Evolutionary conservation across 768 basidiomycete species (phyloP).

Genomic region (Kwoniella newhampshirensis): DNA sequence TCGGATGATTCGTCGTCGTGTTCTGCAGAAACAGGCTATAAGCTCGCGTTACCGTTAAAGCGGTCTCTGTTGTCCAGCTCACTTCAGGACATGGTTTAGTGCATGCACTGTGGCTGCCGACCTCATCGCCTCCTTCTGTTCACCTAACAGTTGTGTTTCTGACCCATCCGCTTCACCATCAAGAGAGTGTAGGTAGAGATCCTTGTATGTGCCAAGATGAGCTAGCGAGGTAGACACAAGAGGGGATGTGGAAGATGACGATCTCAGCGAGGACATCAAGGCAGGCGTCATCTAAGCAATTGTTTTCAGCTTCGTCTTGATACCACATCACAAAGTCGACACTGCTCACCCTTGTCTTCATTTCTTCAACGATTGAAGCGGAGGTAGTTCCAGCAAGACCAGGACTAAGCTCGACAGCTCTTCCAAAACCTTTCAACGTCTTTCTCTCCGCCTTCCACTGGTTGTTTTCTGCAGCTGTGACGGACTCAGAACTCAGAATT

Average conservation of each 20-base stretch:
- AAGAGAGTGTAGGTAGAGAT: constrained; percentile 71
- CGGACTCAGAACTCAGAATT: constrained; percentile 53
- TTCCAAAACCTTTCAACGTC: constrained; percentile 63
- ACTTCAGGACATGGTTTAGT: constrained; percentile 89
- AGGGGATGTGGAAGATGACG: constrained; percentile 34
- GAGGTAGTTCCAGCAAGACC: constrained; percentile 45
- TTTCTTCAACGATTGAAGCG: constrained; percentile 29
- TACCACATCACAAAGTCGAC: not conserved
- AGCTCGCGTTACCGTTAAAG: not conserved
- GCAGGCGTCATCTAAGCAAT: constrained; percentile 45
- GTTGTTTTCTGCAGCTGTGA: constrained; percentile 60
- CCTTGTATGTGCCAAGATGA: constrained; percentile 65
- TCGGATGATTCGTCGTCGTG: constrained; percentile 82
- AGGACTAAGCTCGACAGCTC: constrained; percentile 59
- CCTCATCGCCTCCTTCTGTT: constrained; percentile 62
- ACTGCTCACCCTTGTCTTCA: constrained; percentile 39
- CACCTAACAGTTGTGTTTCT: constrained; percentile 36
- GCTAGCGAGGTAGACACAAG: constrained; percentile 59
- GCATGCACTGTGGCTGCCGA: constrained; percentile 75
- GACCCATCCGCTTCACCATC: constrained; percentile 59
- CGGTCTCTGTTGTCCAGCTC: constrained; percentile 26
- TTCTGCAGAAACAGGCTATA: constrained; percentile 59
- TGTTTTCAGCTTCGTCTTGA: not conserved
- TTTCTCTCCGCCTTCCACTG: constrained; percentile 62
- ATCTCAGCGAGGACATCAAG: constrained; percentile 61